These are phyloP conservation scores for Boletus reticulatus DNA, from an alignment of 768 basidiomycete genomes.

Conservation along the genomic window DNA sequence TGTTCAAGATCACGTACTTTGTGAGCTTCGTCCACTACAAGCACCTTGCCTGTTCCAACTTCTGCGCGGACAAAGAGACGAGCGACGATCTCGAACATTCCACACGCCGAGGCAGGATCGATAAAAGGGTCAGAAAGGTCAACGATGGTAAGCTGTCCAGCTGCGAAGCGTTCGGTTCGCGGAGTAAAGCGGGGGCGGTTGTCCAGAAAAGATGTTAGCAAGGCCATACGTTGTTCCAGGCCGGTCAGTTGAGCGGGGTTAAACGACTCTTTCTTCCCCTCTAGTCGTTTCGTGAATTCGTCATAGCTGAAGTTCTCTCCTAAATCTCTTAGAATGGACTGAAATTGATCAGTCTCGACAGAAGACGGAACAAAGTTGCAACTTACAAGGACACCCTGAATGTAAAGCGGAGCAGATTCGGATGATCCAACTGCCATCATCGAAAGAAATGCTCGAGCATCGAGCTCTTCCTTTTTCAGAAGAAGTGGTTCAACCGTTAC, in stretches of 20 bases:
- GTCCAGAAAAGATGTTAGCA: slow-evolving; percentile 59
- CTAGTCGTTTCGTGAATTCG: slow-evolving; percentile 47
- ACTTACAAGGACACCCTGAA: slow-evolving; percentile 64
- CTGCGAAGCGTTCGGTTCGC: slow-evolving; percentile 41
- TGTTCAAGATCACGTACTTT: slow-evolving; percentile 42
- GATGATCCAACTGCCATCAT: slow-evolving; percentile 72
- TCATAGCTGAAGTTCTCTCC: slow-evolving; percentile 57
- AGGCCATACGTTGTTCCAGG: slow-evolving; percentile 60
- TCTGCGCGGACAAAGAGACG: slow-evolving; percentile 62
- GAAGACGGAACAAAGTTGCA: neutral
- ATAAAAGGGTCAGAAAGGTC: slow-evolving; percentile 76
- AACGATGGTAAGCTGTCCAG: slow-evolving; percentile 62
- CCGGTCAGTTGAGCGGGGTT: slow-evolving; percentile 54
- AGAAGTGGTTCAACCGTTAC: slow-evolving; percentile 54
- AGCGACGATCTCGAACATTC: slow-evolving; percentile 66
- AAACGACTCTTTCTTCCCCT: slow-evolving; percentile 47
- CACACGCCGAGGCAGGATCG: slow-evolving; percentile 63
- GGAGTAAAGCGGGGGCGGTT: slow-evolving; percentile 2
- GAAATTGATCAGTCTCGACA: slow-evolving; percentile 7
- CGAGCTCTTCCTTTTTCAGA: slow-evolving; percentile 59
- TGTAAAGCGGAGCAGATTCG: slow-evolving; percentile 63
- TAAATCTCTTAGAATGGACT: slow-evolving; percentile 60
- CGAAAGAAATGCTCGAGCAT: slow-evolving; percentile 65
- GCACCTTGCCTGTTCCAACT: slow-evolving; percentile 61
- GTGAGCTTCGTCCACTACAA: slow-evolving; percentile 75